Conservation (phyloP, 2,329 filamentous ascomycete species). For the Tolypocladium tropicale region DNA sequence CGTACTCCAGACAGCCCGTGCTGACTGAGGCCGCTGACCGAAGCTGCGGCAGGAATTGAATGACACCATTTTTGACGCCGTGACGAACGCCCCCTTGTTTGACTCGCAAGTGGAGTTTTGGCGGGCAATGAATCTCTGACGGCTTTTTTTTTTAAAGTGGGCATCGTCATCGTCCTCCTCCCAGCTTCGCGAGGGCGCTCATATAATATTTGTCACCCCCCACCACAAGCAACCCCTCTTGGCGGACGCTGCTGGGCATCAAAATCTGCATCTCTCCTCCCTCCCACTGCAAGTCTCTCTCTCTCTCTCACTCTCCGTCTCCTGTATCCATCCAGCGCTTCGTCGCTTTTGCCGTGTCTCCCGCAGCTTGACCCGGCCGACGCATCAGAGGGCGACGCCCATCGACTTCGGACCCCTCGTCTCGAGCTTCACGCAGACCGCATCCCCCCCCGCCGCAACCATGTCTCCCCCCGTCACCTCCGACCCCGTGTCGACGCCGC, state of each 20-base stretch:
- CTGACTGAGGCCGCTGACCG: not conserved
- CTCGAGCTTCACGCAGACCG: too few species aligned
- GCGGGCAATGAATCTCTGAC: too few species aligned
- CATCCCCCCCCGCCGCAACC: too few species aligned
- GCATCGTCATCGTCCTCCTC: not conserved
- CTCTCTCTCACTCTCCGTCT: not conserved
- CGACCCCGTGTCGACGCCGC: slow-evolving; percentile 60
- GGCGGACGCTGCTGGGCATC: not conserved
- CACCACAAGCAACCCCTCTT: not conserved
- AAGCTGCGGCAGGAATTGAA: not conserved
- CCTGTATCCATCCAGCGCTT: not conserved
- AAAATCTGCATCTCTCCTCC: slow-evolving; percentile 1
- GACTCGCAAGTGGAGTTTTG: not conserved
- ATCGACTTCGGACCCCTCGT: not conserved
- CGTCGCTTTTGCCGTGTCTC: not conserved
- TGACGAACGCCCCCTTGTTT: not conserved
- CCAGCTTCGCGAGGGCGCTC: not conserved
- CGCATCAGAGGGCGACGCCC: not conserved
- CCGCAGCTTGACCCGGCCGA: not conserved
- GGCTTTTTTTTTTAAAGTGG: not conserved
- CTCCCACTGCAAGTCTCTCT: not conserved
- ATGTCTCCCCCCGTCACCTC: slow-evolving; percentile 21
- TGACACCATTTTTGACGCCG: not conserved
- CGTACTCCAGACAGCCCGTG: not conserved
- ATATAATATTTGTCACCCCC: not conserved